phyloP scores from a whole-genome alignment of 2,329 filamentous ascomycete species.

The Colletotrichum incanum region DNA sequence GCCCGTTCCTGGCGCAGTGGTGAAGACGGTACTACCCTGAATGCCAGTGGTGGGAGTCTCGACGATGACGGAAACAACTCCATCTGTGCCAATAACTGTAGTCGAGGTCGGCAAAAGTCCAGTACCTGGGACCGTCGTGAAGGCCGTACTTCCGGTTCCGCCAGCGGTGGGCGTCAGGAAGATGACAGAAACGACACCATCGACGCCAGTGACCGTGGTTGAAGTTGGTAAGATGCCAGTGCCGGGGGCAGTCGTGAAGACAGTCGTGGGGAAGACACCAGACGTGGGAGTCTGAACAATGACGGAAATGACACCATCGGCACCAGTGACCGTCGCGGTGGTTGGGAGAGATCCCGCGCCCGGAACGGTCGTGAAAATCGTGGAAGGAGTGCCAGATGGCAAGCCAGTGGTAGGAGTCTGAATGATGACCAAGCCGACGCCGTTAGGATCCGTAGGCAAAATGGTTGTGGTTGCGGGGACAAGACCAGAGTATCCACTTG shows the following conservation, averaged over 20 bases:
- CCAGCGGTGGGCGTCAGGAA: background rate
- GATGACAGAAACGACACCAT: constrained; percentile 18
- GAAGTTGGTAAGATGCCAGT: background rate
- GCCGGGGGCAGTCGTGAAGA: constrained; percentile 12
- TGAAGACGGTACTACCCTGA: background rate
- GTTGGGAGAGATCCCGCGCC: background rate
- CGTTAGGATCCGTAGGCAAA: constrained; percentile 15
- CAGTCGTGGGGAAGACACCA: background rate
- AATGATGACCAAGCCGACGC: constrained; percentile 25
- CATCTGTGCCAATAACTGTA: background rate
- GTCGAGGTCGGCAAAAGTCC: background rate
- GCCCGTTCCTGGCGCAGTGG: background rate
- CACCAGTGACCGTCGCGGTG: constrained; percentile 9
- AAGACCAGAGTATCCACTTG: constrained; percentile 30
- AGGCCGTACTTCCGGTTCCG: background rate
- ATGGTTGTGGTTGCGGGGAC: constrained; percentile 23
- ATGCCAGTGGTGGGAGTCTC: background rate
- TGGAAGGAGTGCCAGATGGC: background rate
- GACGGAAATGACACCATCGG: constrained; percentile 23
- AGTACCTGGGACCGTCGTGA: background rate
- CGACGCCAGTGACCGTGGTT: background rate
- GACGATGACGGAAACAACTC: background rate
- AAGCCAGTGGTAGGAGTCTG: constrained; percentile 12
- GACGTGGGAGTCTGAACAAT: constrained; percentile 10
- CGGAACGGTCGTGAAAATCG: constrained; percentile 12